Evolutionary conservation across 129 eudicot species (phyloP).

Genomic region (Kitagawia praeruptora): DNA sequence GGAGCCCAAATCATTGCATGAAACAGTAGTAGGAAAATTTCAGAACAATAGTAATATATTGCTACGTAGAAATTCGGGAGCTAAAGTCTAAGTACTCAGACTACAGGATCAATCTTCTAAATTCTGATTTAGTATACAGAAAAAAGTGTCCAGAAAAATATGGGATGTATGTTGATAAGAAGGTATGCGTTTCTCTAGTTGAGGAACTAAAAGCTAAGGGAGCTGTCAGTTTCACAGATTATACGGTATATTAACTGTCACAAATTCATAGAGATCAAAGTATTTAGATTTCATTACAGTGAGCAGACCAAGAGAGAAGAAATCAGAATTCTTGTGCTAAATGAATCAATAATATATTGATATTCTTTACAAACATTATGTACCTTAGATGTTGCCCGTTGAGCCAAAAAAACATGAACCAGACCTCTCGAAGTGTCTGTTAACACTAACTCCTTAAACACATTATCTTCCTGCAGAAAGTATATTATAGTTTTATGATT

Average conservation of each 20-base stretch:
- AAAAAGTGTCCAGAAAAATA: neutral
- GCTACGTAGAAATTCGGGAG: neutral
- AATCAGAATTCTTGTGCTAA: neutral
- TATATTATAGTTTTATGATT: neutral
- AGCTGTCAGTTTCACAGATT: neutral
- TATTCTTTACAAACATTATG: neutral
- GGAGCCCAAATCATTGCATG: neutral
- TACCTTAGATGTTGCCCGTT: constrained; percentile 91
- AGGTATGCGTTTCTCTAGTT: neutral
- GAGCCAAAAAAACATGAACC: constrained; percentile 82
- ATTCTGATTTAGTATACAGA: neutral
- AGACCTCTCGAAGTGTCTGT: constrained; percentile 80
- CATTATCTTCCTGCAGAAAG: constrained; percentile 57
- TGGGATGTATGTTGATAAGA: neutral
- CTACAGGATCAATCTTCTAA: neutral
- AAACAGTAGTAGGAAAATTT: neutral
- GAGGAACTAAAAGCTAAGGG: neutral
- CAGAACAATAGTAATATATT: neutral
- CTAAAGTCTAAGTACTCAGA: too few relatives aligned
- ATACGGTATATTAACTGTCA: neutral
- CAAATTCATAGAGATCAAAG: neutral
- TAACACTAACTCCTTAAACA: constrained; percentile 54
- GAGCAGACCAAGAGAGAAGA: neutral
- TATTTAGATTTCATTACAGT: neutral
- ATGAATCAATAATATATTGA: neutral